phyloP scores from a whole-genome alignment of 2,329 filamentous ascomycete genomes.

The Anthostomella pinea region DNA sequence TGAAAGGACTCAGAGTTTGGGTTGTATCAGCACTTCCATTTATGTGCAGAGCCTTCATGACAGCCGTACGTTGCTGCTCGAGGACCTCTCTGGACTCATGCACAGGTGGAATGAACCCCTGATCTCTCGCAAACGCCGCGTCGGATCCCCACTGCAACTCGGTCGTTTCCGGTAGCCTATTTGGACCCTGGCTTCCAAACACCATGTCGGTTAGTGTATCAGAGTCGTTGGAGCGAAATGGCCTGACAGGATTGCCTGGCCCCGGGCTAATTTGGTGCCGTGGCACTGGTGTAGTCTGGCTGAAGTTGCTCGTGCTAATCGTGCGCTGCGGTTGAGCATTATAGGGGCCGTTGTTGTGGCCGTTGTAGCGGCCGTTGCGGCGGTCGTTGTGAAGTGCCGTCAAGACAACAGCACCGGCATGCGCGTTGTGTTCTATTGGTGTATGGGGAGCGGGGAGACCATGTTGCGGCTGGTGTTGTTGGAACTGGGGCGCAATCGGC shows the following conservation, averaged over 20 bases:
- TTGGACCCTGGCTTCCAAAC: slow-evolving; percentile 29
- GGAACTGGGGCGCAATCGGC: slow-evolving; percentile 22
- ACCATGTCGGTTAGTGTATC: slow-evolving; percentile 38
- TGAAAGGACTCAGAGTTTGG: slow-evolving; percentile 54
- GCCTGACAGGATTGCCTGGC: slow-evolving; percentile 22
- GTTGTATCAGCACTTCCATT: slow-evolving; percentile 59
- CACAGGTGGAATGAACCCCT: slow-evolving; percentile 58
- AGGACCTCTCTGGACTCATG: slow-evolving; percentile 57
- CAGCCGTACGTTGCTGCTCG: slow-evolving; percentile 52
- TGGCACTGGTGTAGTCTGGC: slow-evolving; percentile 17
- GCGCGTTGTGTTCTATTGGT: slow-evolving; percentile 23
- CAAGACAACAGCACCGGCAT: slow-evolving; percentile 29
- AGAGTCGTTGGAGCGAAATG: slow-evolving; percentile 18
- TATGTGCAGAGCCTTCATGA: slow-evolving; percentile 55
- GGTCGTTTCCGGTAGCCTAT: slow-evolving; percentile 27
- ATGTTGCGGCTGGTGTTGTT: slow-evolving; percentile 19
- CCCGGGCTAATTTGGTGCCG: slow-evolving; percentile 16
- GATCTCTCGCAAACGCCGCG: slow-evolving; percentile 54
- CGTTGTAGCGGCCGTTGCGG: slow-evolving; percentile 20
- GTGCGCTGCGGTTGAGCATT: no score
- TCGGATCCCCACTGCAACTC: slow-evolving; percentile 67
- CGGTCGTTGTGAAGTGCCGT: slow-evolving; percentile 29
- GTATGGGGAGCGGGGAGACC: slow-evolving; percentile 22
- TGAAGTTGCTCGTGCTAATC: no score
- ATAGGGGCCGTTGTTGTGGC: no score